These are phyloP conservation scores for Trypanosomatidae sp. DNA, from an alignment of 208 protist species.

Conservation along the genomic window DNA sequence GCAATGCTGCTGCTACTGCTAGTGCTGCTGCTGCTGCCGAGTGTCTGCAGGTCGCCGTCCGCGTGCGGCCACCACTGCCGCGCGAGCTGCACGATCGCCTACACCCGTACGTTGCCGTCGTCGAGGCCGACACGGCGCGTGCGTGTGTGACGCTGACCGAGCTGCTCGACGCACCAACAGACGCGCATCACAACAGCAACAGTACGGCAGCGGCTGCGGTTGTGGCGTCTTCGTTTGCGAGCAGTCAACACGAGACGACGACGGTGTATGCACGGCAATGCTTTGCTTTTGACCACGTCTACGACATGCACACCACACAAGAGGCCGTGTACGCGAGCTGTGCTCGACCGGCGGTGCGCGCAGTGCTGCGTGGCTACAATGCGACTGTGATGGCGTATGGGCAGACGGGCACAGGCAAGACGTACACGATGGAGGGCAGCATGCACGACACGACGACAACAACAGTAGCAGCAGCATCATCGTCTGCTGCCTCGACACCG, in stretches of 20 bases:
- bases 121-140: too few relatives aligned
- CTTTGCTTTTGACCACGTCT: conserved; percentile 67
- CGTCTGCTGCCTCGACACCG: too few relatives aligned
- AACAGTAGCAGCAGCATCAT: too few relatives aligned
- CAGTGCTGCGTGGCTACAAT: conserved; percentile 76
- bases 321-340: conserved; percentile 57
- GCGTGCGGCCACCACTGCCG: conserved; percentile 72
- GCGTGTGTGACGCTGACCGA: too few relatives aligned
- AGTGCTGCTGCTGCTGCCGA: too few relatives aligned
- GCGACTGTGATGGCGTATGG: conserved; percentile 88
- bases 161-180: too few relatives aligned
- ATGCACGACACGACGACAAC: conserved; percentile 63
- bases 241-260: conserved; percentile 28
- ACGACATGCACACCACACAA: conserved; percentile 30
- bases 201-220: too few relatives aligned
- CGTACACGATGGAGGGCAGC: conserved; percentile 86
- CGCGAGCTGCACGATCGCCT: conserved; percentile 67
- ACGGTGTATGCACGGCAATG: conserved; percentile 59
- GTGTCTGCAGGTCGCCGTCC: conserved; percentile 76
- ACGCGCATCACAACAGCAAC: too few relatives aligned
- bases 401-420: conserved; percentile 87
- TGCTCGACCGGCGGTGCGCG: conserved; percentile 53
- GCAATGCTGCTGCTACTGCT: too few relatives aligned
- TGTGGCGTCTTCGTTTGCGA: conserved; percentile 31
- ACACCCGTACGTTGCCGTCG: too few relatives aligned